These are phyloP conservation scores for Peniophora sp. DNA, from an alignment of 1,284 basidiomycete species.

Conservation along the genomic window DNA sequence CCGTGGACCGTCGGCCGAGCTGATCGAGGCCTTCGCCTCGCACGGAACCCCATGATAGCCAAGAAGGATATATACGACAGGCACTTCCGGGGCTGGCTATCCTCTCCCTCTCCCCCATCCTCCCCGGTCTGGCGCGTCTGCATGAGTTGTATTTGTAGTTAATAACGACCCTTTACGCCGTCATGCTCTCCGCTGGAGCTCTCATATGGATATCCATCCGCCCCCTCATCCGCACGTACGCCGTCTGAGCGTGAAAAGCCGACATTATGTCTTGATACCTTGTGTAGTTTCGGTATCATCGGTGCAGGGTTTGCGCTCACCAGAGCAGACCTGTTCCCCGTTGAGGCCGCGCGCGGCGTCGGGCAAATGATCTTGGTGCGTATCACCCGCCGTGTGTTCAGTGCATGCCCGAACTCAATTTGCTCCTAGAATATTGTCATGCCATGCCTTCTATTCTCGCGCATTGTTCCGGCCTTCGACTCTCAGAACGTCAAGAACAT, in stretches of 20 bases:
- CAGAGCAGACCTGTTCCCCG: constrained; percentile 53
- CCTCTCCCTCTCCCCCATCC: background rate
- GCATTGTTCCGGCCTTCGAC: constrained; percentile 69
- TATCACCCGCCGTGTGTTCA: background rate
- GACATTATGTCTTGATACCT: constrained; percentile 2
- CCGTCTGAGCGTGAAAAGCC: constrained; percentile 15
- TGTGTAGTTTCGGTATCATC: constrained; percentile 41
- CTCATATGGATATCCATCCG: constrained; percentile 52
- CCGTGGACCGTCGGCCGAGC: no score
- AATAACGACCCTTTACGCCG: background rate
- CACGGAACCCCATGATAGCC: no score
- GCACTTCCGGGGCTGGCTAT: no score
- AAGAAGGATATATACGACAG: no score
- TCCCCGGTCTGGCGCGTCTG: background rate
- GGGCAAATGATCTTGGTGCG: constrained; percentile 52
- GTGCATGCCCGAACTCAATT: background rate
- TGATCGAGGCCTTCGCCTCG: no score
- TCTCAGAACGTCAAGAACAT: constrained; percentile 55
- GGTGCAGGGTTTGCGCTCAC: constrained; percentile 50
- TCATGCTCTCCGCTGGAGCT: constrained; percentile 26
- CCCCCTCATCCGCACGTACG: constrained; percentile 50
- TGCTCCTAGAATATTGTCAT: constrained; percentile 49
- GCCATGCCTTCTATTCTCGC: constrained; percentile 70
- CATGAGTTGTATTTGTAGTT: background rate
- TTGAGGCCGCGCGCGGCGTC: constrained; percentile 46